Percentiles rank a stretch among this genome's conserved stretches.
phyloP scores from a whole-genome alignment of 352 stramenopile genomes.

The Pythium myriotylum region DNA sequence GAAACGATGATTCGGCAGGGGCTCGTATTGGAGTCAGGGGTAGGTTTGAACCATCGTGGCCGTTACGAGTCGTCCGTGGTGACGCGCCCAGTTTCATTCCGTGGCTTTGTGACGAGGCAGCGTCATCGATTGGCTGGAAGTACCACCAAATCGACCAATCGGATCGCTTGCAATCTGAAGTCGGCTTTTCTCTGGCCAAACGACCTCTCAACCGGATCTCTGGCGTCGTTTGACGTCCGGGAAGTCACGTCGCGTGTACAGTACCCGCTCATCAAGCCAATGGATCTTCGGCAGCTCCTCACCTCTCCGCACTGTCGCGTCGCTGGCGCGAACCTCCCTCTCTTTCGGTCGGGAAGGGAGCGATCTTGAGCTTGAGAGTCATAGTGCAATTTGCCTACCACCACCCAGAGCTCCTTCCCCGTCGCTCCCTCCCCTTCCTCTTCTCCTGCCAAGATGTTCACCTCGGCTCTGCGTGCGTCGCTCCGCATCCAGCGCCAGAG shows the following conservation, averaged over 20 bases:
- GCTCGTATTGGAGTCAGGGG: constrained; percentile 5
- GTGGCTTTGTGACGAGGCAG: constrained; percentile 27
- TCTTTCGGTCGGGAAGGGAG: no score
- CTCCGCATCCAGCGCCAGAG: constrained; percentile 57
- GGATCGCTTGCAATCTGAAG: not conserved
- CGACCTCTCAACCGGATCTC: constrained; percentile 20
- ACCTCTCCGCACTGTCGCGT: no score
- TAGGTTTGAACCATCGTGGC: constrained; percentile 27
- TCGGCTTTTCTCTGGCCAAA: constrained; percentile 17
- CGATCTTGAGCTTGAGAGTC: not conserved
- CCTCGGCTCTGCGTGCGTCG: constrained; percentile 53
- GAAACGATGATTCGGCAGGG: constrained; percentile 22
- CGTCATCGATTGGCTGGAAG: constrained; percentile 17
- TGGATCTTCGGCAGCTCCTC: constrained; percentile 19
- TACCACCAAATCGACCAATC: constrained; percentile 21
- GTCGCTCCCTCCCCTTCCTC: not conserved
- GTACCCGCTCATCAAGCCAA: constrained; percentile 4
- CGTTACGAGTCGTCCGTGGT: constrained; percentile 18
- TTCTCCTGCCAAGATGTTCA: constrained; percentile 51
- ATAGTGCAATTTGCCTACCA: constrained; percentile 33
- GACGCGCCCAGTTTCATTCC: constrained; percentile 18
- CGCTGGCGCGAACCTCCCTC: not conserved
- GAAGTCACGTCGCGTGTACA: constrained; percentile 23
- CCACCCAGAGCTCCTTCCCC: constrained; percentile 15
- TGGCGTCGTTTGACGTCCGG: constrained; percentile 13